A percentile compares a stretch with the other conserved stretches of the same genome.
phyloP scores from a whole-genome alignment of 495 filamentous ascomycete genomes.

The Extremus antarcticus region DNA sequence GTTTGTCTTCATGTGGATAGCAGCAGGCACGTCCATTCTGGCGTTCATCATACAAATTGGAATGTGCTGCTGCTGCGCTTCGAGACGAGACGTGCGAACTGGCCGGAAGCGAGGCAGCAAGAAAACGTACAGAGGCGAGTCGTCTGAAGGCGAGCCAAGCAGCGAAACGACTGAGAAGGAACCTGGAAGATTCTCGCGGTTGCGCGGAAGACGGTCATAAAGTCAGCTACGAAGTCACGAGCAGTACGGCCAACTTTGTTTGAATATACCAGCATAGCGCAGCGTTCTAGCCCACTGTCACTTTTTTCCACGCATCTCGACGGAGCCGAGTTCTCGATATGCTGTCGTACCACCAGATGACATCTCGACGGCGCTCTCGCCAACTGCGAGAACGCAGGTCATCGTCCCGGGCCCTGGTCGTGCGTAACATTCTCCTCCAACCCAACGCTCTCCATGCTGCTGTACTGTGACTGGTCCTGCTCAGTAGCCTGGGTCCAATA shows the following conservation, averaged over 20 bases:
- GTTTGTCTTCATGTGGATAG: constrained; percentile 76
- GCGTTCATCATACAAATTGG: constrained; percentile 61
- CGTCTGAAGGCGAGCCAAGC: background rate
- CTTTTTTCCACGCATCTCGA: too few species aligned
- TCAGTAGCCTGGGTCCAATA: too few species aligned
- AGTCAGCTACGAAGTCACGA: background rate
- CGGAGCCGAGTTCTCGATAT: too few species aligned
- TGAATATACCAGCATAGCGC: background rate
- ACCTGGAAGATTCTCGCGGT: background rate
- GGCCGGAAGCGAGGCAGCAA: constrained; percentile 38
- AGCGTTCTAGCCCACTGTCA: background rate
- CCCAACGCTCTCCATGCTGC: too few species aligned
- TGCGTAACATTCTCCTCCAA: too few species aligned
- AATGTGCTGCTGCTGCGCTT: constrained; percentile 63
- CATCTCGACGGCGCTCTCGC: too few species aligned
- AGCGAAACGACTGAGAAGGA: background rate
- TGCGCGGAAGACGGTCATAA: background rate
- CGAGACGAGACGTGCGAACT: constrained; percentile 45
- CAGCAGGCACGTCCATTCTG: constrained; percentile 50
- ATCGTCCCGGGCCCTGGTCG: too few species aligned
- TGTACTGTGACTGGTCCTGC: too few species aligned
- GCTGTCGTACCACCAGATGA: too few species aligned
- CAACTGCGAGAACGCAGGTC: too few species aligned
- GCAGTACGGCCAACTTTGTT: too few species aligned
- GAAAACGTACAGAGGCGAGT: background rate